Evolutionary conservation across 306 rosid species (phyloP).

Genomic region (Boehmeria nivea): DNA sequence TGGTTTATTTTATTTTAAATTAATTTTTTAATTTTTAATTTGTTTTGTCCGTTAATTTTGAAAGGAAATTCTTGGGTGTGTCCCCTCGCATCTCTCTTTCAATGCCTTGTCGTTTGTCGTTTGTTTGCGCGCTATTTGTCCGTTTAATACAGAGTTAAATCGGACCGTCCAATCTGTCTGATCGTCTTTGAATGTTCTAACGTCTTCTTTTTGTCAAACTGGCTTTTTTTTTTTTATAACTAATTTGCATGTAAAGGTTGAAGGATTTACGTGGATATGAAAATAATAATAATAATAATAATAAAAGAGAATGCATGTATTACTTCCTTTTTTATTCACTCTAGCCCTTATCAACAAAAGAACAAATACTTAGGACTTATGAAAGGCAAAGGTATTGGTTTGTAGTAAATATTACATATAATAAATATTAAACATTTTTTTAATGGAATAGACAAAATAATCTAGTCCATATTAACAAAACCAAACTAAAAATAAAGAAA

Average conservation of each 20-base stretch:
- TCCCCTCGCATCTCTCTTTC: not conserved
- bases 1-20: not conserved
- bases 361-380: too few relatives aligned
- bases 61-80: not conserved
- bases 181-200: not conserved
- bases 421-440: too few relatives aligned
- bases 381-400: too few relatives aligned
- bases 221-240: not conserved
- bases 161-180: not conserved
- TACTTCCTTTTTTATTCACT: too few relatives aligned
- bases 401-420: too few relatives aligned
- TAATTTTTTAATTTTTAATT: not conserved
- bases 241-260: not conserved
- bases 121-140: not conserved
- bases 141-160: not conserved
- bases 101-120: slow-evolving; percentile 6
- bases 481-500: too few relatives aligned
- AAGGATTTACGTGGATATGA: not conserved
- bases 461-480: too few relatives aligned
- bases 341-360: too few relatives aligned
- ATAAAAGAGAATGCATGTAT: too few relatives aligned
- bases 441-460: too few relatives aligned
- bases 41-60: slow-evolving; percentile 1
- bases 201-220: not conserved
- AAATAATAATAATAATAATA: too few relatives aligned